Conservation (phyloP, 1,284 basidiomycete species). For the Erythrobasidium hasegawianum region DNA sequence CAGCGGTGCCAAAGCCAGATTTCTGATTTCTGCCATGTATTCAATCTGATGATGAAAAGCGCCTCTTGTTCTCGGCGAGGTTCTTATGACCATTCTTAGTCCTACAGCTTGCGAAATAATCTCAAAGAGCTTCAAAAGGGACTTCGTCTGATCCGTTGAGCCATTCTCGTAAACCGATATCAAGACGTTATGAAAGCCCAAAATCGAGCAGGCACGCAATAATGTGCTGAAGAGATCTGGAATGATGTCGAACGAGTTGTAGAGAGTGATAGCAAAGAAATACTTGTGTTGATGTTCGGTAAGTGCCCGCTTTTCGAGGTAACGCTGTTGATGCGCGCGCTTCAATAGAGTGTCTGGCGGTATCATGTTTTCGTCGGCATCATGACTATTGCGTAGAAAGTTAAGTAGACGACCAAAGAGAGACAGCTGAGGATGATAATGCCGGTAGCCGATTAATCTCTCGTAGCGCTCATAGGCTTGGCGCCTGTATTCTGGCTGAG, state of each 20-base stretch:
- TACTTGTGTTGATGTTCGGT: slow-evolving; percentile 73
- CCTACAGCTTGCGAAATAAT: slow-evolving; percentile 81
- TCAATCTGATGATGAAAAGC: slow-evolving; percentile 97
- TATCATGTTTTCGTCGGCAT: slow-evolving; percentile 40
- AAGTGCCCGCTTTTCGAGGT: slow-evolving; percentile 53
- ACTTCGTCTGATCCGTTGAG: slow-evolving; percentile 92
- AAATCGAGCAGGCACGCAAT: slow-evolving; percentile 78
- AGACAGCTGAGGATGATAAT: slow-evolving; percentile 51
- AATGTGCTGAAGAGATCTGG: slow-evolving; percentile 94
- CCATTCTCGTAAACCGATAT: slow-evolving; percentile 98
- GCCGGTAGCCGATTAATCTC: slow-evolving; percentile 70
- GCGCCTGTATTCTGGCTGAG: slow-evolving; percentile 74
- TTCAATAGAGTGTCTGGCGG: slow-evolving; percentile 20
- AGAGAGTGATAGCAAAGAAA: slow-evolving; percentile 92
- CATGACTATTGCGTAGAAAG: slow-evolving; percentile 47
- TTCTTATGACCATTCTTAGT: slow-evolving; percentile 82
- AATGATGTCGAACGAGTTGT: slow-evolving; percentile 74
- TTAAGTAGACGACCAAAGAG: slow-evolving; percentile 61
- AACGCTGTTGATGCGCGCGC: slow-evolving; percentile 2
- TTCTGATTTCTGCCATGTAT: slow-evolving; percentile 93
- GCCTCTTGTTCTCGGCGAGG: slow-evolving; percentile 81
- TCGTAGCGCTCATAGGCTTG: slow-evolving; percentile 80
- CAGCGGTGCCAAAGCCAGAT: slow-evolving; percentile 85
- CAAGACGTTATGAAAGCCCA: slow-evolving; percentile 92
- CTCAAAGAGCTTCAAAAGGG: slow-evolving; percentile 84